Evolutionary conservation across 371 early-diverging fungal species (phyloP), one percentile per base, ranked within the genome.

Genomic region (Mortierella polycephala): DNA sequence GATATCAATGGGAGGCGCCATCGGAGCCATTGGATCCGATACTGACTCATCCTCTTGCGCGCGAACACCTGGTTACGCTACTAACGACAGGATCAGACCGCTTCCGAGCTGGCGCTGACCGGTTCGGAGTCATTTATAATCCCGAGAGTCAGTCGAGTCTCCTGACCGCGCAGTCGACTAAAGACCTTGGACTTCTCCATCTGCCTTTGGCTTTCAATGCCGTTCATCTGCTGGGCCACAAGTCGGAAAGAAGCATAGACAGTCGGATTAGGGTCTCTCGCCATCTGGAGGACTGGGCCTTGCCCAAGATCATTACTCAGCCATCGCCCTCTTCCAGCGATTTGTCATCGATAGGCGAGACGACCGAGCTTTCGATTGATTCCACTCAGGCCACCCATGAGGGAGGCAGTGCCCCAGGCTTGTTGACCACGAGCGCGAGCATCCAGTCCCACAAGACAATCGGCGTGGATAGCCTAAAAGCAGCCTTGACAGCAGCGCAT

Each of bases 71-170:
- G 62, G 58, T 73, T 1, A 79, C 80, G 7, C 49, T 79, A 11
- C 59, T 79, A 39, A 79, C 80, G 13, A 72, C 80, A 0, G 69
- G 58, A n/a, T 79, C 80, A 42, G 80, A 73, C 49, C 73, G 80
- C n/a, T 79, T 79, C 73, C 69, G 80, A 8, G 62, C 80, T 0
- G 80, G 72, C 13, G 80, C 69, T 2, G 80, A 79, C 11, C 66
- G 73, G 6, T 65, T 79, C 57, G 54, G 62, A 1, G 41, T 69
- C 16, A 41, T 50, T 13, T 79, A 54, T 23, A 69, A 51, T 47
- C 73, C 80, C 9, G 72, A 71, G 47, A 71, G 52, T 44, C 59
- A 64, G 49, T 46, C 64, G 37, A 63, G 12, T 16, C 52, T 60
- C 51, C 14, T 62, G 11, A 18, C 21, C 8, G 21, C 65, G 20